Evolutionary conservation across 768 basidiomycete genomes (phyloP).

Genomic region (Pleurotus cornucopiae): DNA sequence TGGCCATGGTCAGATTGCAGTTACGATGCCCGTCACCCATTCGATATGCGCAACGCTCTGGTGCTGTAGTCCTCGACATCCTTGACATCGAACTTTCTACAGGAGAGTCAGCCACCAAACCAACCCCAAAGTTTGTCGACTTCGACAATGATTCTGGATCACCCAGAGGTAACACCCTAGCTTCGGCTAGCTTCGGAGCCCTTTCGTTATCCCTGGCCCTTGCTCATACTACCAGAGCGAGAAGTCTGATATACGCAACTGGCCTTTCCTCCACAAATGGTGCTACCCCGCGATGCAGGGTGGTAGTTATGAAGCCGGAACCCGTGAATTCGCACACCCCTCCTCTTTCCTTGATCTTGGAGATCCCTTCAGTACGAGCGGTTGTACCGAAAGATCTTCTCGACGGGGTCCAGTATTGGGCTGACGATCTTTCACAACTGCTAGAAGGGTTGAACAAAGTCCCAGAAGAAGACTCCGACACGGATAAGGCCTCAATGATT

Average conservation of each 20-base stretch:
- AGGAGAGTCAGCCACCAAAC: conserved; percentile 18
- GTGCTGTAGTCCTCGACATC: conserved; percentile 62
- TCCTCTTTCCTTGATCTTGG: conserved; percentile 27
- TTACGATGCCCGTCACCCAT: conserved; percentile 62
- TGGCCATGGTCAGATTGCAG: conserved; percentile 62
- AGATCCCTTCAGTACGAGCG: conserved; percentile 62
- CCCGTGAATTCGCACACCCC: conserved; percentile 5
- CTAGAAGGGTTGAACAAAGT: conserved; percentile 37
- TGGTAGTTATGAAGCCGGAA: conserved; percentile 26
- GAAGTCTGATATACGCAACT: conserved; percentile 48
- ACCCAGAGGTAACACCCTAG: conserved; percentile 18
- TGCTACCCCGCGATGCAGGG: conserved; percentile 26
- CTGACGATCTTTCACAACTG: conserved; percentile 80
- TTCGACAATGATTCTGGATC: conserved; percentile 6
- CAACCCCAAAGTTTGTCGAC: conserved; percentile 23
- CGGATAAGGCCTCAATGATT: conserved; percentile 62
- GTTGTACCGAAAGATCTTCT: conserved; percentile 60
- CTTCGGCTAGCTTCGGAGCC: conserved; percentile 39
- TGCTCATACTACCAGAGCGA: conserved; percentile 34
- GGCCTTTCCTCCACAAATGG: conserved; percentile 24
- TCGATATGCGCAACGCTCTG: conserved; percentile 49
- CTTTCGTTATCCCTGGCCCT: conserved; percentile 47
- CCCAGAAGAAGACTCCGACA: conserved; percentile 15
- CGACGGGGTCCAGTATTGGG: conserved; percentile 83
- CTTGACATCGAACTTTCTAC: conserved; percentile 43